These are phyloP conservation scores for Fusarium begoniae DNA, from an alignment of 2,329 filamentous ascomycete species.

Conservation along the genomic window DNA sequence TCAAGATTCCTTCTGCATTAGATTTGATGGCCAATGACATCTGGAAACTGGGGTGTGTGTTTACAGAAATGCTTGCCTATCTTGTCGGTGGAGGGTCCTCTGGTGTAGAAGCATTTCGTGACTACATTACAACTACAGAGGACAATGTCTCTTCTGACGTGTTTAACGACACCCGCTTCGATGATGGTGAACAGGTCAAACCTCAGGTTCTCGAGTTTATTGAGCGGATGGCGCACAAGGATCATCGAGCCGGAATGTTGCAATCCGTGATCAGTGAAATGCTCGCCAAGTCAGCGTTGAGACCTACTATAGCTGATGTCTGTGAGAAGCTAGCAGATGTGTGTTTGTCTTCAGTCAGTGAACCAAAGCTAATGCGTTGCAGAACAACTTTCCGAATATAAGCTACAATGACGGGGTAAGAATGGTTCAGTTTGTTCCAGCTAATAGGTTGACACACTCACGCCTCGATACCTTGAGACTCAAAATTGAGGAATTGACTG, in stretches of 20 bases:
- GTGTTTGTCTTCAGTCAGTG: rapidly evolving
- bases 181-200: background rate
- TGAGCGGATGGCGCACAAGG: rapidly evolving
- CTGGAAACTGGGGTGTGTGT: background rate
- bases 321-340: rapidly evolving
- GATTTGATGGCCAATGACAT: background rate
- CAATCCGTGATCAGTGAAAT: rapidly evolving
- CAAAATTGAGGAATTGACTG: background rate
- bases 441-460: rapidly evolving
- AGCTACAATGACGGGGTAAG: background rate
- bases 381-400: rapidly evolving
- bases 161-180: rapidly evolving
- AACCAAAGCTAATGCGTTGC: rapidly evolving
- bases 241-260: rapidly evolving
- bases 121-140: background rate
- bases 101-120: background rate
- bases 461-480: rapidly evolving
- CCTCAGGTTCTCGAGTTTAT: background rate
- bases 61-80: background rate
- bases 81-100: rapidly evolving
- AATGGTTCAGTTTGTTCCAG: background rate
- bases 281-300: background rate
- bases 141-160: background rate
- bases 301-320: rapidly evolving
- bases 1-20: background rate